Evolutionary conservation across 139 green algal genomes (phyloP).

Genomic region (Micractinium conductrix): DNA sequence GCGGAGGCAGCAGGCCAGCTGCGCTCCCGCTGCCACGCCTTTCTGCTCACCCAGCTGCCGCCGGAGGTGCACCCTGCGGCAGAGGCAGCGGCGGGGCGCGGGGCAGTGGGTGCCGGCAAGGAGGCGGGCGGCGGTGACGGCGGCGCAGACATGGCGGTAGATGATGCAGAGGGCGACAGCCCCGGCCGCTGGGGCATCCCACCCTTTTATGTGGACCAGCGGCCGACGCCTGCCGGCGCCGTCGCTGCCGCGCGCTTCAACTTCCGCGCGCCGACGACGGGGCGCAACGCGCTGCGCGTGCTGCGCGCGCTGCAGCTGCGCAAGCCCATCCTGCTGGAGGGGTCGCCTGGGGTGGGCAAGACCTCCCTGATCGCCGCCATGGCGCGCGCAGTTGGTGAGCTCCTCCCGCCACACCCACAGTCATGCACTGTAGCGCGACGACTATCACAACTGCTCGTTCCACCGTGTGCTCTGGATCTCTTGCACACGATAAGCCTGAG

Average conservation of each 20-base stretch:
- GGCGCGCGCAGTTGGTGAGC: constrained; percentile 64
- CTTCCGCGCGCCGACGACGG: constrained; percentile 87
- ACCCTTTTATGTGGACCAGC: constrained; percentile 78
- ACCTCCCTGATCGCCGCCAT: constrained; percentile 92
- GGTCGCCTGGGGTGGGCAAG: constrained; percentile 97
- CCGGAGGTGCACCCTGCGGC: constrained; percentile 22
- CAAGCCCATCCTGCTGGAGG: constrained; percentile 95
- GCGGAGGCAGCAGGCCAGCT: constrained; percentile 51
- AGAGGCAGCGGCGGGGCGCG: not conserved
- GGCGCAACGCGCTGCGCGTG: constrained; percentile 89
- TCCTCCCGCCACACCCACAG: not conserved
- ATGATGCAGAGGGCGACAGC: not conserved
- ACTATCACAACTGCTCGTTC: too few relatives aligned
- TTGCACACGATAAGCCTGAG: too few relatives aligned
- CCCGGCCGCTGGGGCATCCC: constrained; percentile 71
- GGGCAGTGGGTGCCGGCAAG: constrained; percentile 13
- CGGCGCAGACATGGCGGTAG: not conserved
- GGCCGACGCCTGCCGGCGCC: not conserved
- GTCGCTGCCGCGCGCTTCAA: constrained; percentile 69
- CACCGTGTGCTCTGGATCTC: not conserved
- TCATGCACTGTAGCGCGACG: not conserved
- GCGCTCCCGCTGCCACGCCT: constrained; percentile 55
- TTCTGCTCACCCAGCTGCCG: constrained; percentile 68
- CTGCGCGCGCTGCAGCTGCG: constrained; percentile 85
- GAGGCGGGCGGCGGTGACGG: not conserved